A percentile compares a stretch with the other conserved stretches of the same genome.
phyloP scores from a whole-genome alignment of 2,329 filamentous ascomycete species.

The Anisogramma anomala region DNA sequence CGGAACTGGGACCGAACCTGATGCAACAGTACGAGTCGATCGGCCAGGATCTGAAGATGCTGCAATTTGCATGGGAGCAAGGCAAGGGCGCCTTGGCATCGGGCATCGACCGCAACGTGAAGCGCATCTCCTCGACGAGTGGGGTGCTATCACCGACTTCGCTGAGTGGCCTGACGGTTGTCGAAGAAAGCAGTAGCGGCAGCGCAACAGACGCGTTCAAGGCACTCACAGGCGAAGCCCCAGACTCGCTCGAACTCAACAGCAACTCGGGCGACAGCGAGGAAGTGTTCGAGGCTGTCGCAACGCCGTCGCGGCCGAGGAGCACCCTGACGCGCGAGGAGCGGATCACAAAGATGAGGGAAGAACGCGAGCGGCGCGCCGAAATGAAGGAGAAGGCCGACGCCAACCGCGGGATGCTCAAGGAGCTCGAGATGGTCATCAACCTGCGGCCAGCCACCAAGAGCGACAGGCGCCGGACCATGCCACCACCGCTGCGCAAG shows the following conservation, averaged over 20 bases:
- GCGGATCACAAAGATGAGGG: constrained; percentile 74
- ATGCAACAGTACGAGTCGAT: constrained; percentile 92
- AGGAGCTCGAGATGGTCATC: constrained; percentile 86
- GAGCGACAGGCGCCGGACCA: constrained; percentile 26
- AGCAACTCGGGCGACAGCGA: constrained; percentile 47
- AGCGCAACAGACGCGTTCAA: constrained; percentile 52
- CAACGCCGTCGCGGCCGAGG: constrained; percentile 57
- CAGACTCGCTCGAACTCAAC: constrained; percentile 36
- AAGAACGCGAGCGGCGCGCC: constrained; percentile 68
- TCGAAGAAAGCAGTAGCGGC: constrained; percentile 36
- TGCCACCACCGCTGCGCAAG: constrained; percentile 20
- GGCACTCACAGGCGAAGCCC: constrained; percentile 62
- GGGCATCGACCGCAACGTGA: constrained; percentile 72
- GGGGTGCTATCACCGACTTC: constrained; percentile 49
- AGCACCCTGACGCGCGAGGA: constrained; percentile 72
- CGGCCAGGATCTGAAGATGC: constrained; percentile 68
- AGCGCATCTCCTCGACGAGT: constrained; percentile 53
- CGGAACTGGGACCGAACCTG: constrained; percentile 65
- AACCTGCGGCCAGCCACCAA: constrained; percentile 32
- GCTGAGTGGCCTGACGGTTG: constrained; percentile 55
- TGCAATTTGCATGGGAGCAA: constrained; percentile 77
- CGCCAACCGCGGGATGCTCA: constrained; percentile 78
- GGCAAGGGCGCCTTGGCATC: constrained; percentile 73
- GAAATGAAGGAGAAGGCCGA: constrained; percentile 63
- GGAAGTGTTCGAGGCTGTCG: constrained; percentile 86